Conservation (phyloP, 2,329 filamentous ascomycete genomes). For the Scedosporium dehoogii region DNA sequence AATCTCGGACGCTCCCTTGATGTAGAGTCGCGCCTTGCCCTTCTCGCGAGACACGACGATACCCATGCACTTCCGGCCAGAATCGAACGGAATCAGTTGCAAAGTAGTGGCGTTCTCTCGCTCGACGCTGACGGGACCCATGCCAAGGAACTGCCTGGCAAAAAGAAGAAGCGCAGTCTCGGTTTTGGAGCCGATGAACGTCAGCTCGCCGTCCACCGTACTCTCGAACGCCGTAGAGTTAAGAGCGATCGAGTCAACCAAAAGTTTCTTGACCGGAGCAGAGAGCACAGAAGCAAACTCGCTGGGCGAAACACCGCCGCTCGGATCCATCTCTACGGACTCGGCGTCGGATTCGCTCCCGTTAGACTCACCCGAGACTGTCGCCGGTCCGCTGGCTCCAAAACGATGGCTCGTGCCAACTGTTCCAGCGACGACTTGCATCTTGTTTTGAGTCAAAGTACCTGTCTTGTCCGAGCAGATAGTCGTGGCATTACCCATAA, state of each 20-base stretch:
- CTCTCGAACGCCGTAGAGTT: constrained; percentile 72
- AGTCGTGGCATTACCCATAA: constrained; percentile 69
- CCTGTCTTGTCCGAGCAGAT: constrained; percentile 62
- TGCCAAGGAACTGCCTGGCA: constrained; percentile 55
- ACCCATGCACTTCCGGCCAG: constrained; percentile 63
- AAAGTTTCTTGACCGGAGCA: constrained; percentile 37
- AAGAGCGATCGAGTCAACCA: constrained; percentile 50
- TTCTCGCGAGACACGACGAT: constrained; percentile 42
- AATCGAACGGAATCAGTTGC: constrained; percentile 68
- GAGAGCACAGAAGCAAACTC: constrained; percentile 38
- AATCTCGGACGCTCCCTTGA: constrained; percentile 58
- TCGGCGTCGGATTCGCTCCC: constrained; percentile 13
- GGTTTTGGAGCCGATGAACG: constrained; percentile 69
- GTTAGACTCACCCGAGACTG: constrained; percentile 14
- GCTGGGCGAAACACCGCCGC: constrained; percentile 28
- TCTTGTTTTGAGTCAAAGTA: constrained; percentile 58
- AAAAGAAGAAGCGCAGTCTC: constrained; percentile 66
- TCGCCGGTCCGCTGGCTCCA: constrained; percentile 26
- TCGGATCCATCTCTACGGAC: constrained; percentile 15
- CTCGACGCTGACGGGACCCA: constrained; percentile 55
- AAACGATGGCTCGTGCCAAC: constrained; percentile 47
- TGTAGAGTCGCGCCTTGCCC: constrained; percentile 44
- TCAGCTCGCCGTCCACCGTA: constrained; percentile 54
- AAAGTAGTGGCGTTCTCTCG: constrained; percentile 49
- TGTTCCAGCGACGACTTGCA: constrained; percentile 54